Evolutionary conservation across 106 monocot species (phyloP), one percentile per base, ranked within the genome.

Genomic region (Cymbidium sinense): DNA sequence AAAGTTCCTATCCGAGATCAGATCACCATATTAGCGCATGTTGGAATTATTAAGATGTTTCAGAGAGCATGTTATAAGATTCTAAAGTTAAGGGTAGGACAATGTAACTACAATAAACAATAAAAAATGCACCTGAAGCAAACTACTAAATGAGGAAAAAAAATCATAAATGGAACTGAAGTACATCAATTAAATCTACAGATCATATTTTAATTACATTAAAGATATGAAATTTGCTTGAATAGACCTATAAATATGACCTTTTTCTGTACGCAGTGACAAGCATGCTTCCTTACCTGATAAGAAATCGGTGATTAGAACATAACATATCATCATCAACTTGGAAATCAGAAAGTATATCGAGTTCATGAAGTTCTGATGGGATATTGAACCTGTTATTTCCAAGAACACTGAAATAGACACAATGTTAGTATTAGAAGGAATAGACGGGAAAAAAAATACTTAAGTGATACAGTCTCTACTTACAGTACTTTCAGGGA

Each of bases 401-500:
- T 64, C 67, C 44, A 21, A 83, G 82, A 21, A 78, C 36, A 29
- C 84, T 86, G 55, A 50, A 83, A 69, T 19, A 64, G 34, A 50
- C 15, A 75, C 13, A 43, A 31, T 18, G 5, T 34, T 51, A 34
- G 13, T 29, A 21, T 15, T 20, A 33, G 39, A 61, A 31, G 2
- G 13, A 50, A 17, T 43, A 75, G 8, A 15, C 19, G 20, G 18
- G 12, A 30, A 44, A 34, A 73, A 21, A n/a, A 17, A 36, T 43
- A 51, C n/a, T n/a, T n/a, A 25, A 36, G 37, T 47, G 25, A 5
- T 29, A 61, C 25, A 41, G 29, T 44, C 0, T 61, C 65, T 37
- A 89, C 88, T 77, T 70, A 91, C 86, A 88, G 80, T 50, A 78
- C 69, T 83, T 83, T 34, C 11, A 86, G 70, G 5, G 84, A 86